A percentile compares a stretch with the other conserved stretches of the same genome.
Evolutionary conservation across 139 green algal species (phyloP).

Genomic region (Astrephomene gubernaculifera): DNA sequence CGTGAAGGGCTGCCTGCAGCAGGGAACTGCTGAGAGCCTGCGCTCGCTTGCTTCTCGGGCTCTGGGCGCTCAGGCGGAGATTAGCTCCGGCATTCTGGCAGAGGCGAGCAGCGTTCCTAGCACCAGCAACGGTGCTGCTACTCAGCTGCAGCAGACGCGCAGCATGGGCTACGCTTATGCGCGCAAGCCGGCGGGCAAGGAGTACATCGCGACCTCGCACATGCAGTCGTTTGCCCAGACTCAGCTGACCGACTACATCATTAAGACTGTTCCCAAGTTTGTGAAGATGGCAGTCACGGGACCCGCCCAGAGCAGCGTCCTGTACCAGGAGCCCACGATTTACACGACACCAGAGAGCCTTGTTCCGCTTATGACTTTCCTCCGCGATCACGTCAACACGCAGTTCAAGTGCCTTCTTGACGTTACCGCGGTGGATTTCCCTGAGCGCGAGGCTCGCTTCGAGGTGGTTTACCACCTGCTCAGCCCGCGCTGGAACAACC

Average conservation of each 20-base stretch:
- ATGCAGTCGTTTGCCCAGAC: slow-evolving; percentile 20
- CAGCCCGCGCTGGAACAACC: slow-evolving; percentile 66
- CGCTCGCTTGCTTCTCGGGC: slow-evolving; percentile 6
- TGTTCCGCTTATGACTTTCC: slow-evolving; percentile 67
- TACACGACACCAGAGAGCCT: slow-evolving; percentile 72
- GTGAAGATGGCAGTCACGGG: slow-evolving; percentile 70
- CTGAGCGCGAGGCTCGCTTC: slow-evolving; percentile 78
- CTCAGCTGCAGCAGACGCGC: slow-evolving; percentile 39
- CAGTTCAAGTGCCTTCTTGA: slow-evolving; percentile 88
- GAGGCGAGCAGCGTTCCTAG: neutral
- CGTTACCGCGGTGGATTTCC: slow-evolving; percentile 89
- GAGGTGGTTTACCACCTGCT: slow-evolving; percentile 87
- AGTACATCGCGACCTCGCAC: slow-evolving; percentile 43
- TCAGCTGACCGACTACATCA: slow-evolving; percentile 69
- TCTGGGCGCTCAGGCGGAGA: neutral
- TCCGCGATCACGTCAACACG: slow-evolving; percentile 82
- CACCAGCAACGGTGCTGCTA: slow-evolving; percentile 3
- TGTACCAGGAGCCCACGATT: slow-evolving; percentile 68
- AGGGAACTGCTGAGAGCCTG: neutral
- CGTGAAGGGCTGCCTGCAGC: slow-evolving; percentile 31
- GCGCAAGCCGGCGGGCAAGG: slow-evolving; percentile 47
- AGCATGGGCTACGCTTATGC: slow-evolving; percentile 59
- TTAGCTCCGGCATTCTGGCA: neutral
- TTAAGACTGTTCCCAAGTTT: slow-evolving; percentile 80
- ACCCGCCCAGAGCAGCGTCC: slow-evolving; percentile 54